Percentiles rank a stretch among this genome's conserved stretches.
These are phyloP conservation scores for Macrolepiota albuminosa DNA, from an alignment of 768 basidiomycete genomes.

Conservation along the genomic window DNA sequence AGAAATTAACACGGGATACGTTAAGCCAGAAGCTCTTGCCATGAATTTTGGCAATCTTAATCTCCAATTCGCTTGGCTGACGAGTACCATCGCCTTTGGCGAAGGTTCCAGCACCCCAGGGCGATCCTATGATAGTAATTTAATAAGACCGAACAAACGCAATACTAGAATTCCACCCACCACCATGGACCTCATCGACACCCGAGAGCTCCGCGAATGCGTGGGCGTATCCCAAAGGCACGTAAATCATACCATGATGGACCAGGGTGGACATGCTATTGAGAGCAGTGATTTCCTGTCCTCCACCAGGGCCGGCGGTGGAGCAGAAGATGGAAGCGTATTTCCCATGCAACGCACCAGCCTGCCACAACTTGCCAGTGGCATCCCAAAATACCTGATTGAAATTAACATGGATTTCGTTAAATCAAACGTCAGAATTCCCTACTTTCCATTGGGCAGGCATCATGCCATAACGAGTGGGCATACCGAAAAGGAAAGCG, in stretches of 20 bases:
- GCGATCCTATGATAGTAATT: conserved; percentile 45
- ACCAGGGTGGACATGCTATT: conserved; percentile 50
- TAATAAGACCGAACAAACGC: neutral
- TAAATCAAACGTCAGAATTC: neutral
- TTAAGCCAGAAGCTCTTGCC: conserved; percentile 50
- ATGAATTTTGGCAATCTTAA: conserved; percentile 53
- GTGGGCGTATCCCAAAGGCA: conserved; percentile 64
- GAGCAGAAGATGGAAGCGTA: conserved; percentile 72
- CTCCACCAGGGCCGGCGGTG: conserved; percentile 67
- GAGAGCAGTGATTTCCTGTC: conserved; percentile 61
- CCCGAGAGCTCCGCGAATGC: conserved; percentile 35
- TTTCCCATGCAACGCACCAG: conserved; percentile 67
- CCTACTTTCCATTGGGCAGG: conserved; percentile 76
- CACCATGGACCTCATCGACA: conserved; percentile 53
- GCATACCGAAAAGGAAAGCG: conserved; percentile 72
- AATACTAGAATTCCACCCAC: conserved; percentile 27
- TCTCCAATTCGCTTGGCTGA: conserved; percentile 53
- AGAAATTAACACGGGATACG: neutral
- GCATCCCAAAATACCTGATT: conserved; percentile 71
- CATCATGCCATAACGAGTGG: conserved; percentile 78
- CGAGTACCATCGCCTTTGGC: conserved; percentile 52
- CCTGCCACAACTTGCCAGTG: conserved; percentile 62
- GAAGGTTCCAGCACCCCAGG: conserved; percentile 77
- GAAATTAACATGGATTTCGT: neutral
- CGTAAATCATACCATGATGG: conserved; percentile 71